Base-by-base conservation (phyloP, 768 basidiomycete genomes). In the Nevesoporus exiguus region DNA sequence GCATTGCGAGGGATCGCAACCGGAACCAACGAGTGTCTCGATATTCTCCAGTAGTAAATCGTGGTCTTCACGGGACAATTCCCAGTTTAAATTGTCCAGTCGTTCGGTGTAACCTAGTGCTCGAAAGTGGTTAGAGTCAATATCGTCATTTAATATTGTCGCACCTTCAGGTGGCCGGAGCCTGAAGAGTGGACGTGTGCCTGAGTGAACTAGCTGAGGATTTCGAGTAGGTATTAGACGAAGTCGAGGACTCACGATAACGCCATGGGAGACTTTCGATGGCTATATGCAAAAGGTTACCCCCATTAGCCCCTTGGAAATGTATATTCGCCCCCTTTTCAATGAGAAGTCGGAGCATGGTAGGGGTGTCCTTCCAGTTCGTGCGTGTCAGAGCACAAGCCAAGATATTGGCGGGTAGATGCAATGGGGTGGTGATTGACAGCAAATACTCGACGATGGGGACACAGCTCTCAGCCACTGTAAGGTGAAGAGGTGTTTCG, bases 1-100 rank as follows among this genome's bases (percentile, higher is more conserved):
- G 17, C 56, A 30, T 10, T 21, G 27, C 4, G 48, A 51, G n/a
- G 48, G 48, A 47, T 57, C 22, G 15, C 56, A 51, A 19, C 56
- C 56, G 1, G 31, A 22, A 34, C 15, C 14, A 6, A 57, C 43
- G 11, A 57, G 48, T 6, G 46, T 0, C 33, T 25, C 10, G 22
- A 51, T 3, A 10, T 31, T 25, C 0, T 13, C 15, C 46, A 49
- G 13, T 22, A 7, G 27, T 34, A 10, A 5, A 13, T 34, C 27
- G 27, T 29, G 27, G 27, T 29, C 27, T 29, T 29, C 27, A 29
- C 4, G 27, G 27, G 8, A 29, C 27, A 8, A 29, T 29, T 29
- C 27, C 27, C 27, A 29, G 27, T 29, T 5, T 8, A 29, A 29
- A 29, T 29, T 8, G 27, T 8, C 27, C 8, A 8, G 8, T 4